Conservation (phyloP, 495 filamentous ascomycete species). For the Pyrenopolyporus hunteri region DNA sequence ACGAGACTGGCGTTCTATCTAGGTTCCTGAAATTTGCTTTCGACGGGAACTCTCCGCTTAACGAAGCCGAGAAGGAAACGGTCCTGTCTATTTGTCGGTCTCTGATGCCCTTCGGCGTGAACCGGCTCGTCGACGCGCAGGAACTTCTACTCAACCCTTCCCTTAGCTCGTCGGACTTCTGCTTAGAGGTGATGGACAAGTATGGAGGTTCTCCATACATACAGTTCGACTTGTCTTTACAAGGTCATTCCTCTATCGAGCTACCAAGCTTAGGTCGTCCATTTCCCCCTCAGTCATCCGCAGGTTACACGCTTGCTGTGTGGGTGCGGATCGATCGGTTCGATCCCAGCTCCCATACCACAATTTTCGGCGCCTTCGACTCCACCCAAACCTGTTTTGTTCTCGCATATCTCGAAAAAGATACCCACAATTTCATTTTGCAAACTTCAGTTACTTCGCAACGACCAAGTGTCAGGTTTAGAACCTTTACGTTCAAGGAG, state of each 20-base stretch:
- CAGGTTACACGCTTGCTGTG: conserved; percentile 84
- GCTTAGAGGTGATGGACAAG: conserved; percentile 71
- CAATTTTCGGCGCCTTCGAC: conserved; percentile 95
- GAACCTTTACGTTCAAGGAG: conserved; percentile 74
- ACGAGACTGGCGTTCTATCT: conserved; percentile 77
- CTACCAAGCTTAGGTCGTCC: conserved; percentile 78
- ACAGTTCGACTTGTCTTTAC: conserved; percentile 88
- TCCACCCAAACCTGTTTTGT: conserved; percentile 91
- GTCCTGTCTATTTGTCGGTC: conserved; percentile 64
- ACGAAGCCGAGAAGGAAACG: conserved; percentile 59
- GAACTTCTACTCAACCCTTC: conserved; percentile 71
- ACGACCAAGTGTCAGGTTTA: conserved; percentile 91
- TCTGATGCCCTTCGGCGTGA: conserved; percentile 73
- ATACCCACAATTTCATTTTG: conserved; percentile 93
- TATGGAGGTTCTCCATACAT: conserved; percentile 82
- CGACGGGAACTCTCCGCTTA: conserved; percentile 50
- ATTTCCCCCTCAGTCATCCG: conserved; percentile 75
- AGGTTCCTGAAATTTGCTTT: conserved; percentile 74
- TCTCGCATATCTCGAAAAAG: conserved; percentile 90
- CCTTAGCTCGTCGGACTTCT: conserved; percentile 69
- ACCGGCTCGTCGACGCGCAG: conserved; percentile 77
- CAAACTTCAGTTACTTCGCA: conserved; percentile 91
- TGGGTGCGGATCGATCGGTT: conserved; percentile 91
- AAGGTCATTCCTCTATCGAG: conserved; percentile 89
- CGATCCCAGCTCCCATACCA: conserved; percentile 85